Evolutionary conservation across 2,329 filamentous ascomycete species (phyloP), one percentile per base, ranked within the genome.

Genomic region (Venturia nashicola): DNA sequence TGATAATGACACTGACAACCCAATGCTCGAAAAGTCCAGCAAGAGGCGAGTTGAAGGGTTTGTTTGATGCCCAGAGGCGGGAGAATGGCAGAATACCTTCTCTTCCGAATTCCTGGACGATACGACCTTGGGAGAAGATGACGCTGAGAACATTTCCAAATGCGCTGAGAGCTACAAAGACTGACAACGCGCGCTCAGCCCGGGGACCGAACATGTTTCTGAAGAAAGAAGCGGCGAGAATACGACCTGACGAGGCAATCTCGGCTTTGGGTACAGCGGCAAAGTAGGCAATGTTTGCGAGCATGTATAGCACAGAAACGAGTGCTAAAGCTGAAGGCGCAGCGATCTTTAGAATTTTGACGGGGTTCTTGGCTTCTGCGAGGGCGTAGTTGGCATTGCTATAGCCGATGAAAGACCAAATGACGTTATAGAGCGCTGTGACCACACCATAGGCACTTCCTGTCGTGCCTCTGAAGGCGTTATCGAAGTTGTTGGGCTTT

Each of bases 71-170:
- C 83, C 84, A 89, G 70, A 90, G 82, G 2, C 79, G 78, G 66
- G 83, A 84, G 64, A 81, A 87, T 0, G 87, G 87, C 14, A 90
- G 70, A 7, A 90, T 76, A 0, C 86, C 86, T 68, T 90, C 87
- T 69, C 87, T 88, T 0, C 83, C 87, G 57, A 90, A 76, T 71
- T 89, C 86, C 67, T 86, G 83, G 67, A 84, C 86, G 12, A 86
- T 68, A 0, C 84, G 78, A 0, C 83, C 75, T 62, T 86, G 82
- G 0, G 82, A 79, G 67, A 86, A 86, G 65, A 79, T 83, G 59
- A 86, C 80, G 27, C 82, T 81, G 9, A 87, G 73, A 0, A 87
- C 82, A 62, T 86, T 86, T 6, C 84, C 84, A 59, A 86, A 69
- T 66, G 84, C 84, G 60, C 81, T 85, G 42, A 87, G 70, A 0